Conservation (phyloP, 805 yeast species). For the Ogataea pignaliae region DNA sequence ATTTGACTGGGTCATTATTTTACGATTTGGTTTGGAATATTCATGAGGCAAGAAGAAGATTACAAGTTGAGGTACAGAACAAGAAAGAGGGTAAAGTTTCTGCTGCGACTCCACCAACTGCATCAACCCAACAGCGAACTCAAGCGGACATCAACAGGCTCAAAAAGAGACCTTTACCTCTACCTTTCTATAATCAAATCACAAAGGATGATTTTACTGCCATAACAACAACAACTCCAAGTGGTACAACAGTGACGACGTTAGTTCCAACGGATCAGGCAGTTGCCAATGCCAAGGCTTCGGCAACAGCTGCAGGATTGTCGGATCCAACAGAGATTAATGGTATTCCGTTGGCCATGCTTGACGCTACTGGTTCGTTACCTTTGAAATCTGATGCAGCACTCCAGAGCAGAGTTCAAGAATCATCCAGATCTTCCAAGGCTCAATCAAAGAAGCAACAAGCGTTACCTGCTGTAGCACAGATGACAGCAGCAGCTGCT, state of each 20-base stretch:
- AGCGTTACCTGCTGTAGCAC: neutral
- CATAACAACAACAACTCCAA: conserved; percentile 80
- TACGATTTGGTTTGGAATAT: conserved; percentile 93
- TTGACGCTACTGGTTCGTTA: conserved; percentile 76
- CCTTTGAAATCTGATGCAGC: conserved; percentile 7
- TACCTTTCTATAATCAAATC: conserved; percentile 88
- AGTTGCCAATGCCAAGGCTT: conserved; percentile 53
- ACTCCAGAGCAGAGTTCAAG: neutral
- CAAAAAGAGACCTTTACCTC: conserved; percentile 51
- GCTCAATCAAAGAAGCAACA: neutral
- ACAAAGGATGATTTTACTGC: conserved; percentile 85
- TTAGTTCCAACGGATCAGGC: conserved; percentile 84
- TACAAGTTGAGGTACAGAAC: conserved; percentile 33
- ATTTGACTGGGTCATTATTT: conserved; percentile 83
- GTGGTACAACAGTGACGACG: conserved; percentile 88
- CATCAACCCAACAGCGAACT: too few relatives aligned
- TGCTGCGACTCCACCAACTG: neutral
- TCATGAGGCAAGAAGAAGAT: conserved; percentile 85
- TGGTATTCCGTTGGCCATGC: conserved; percentile 44
- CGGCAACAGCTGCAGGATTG: conserved; percentile 52
- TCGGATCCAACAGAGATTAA: conserved; percentile 41
- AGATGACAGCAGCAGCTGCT: neutral
- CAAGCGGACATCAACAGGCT: conserved; percentile 6
- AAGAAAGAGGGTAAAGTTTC: conserved; percentile 24
- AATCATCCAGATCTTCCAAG: neutral